Evolutionary conservation across 2,329 filamentous ascomycete genomes (phyloP).

Genomic region (Bimuria novae-zelandiae): DNA sequence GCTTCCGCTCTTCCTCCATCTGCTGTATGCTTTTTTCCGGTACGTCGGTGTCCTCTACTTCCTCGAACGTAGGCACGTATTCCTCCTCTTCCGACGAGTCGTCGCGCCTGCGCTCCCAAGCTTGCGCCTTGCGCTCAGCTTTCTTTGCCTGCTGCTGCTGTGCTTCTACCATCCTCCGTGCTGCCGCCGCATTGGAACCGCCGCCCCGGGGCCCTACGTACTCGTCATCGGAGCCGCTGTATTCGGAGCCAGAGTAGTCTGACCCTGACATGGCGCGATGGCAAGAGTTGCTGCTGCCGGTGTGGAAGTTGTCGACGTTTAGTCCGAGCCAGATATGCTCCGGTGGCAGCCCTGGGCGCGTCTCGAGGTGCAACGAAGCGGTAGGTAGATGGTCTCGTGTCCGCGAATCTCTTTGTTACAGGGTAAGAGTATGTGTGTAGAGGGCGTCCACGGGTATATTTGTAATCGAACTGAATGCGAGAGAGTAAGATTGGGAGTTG

Average conservation of each 20-base stretch:
- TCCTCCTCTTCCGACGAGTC: conserved; percentile 12
- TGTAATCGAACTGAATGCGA: too few relatives aligned
- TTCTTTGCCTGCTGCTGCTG: conserved; percentile 19
- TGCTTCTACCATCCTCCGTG: conserved; percentile 22
- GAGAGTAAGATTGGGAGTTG: background rate
- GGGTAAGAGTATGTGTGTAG: background rate
- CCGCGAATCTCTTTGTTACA: background rate
- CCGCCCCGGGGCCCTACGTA: conserved; percentile 51
- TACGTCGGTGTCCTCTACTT: conserved; percentile 74
- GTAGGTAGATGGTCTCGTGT: background rate
- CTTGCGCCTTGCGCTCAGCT: conserved; percentile 50
- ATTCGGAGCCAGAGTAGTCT: conserved; percentile 71
- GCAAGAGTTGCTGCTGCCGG: background rate
- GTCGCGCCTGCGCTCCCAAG: conserved; percentile 47
- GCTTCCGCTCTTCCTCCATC: conserved; percentile 79
- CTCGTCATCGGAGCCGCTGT: conserved; percentile 66
- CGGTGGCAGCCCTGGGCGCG: too few relatives aligned
- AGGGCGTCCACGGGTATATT: too few relatives aligned
- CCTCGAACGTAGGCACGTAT: conserved; percentile 45
- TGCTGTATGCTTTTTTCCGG: conserved; percentile 74
- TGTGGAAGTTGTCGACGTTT: background rate
- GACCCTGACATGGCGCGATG: conserved; percentile 69
- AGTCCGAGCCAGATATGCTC: too few relatives aligned
- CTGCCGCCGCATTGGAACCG: conserved; percentile 32
- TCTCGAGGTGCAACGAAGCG: background rate